phyloP scores from a whole-genome alignment of 75 land plant species.

The Selaginella tamariscina region DNA sequence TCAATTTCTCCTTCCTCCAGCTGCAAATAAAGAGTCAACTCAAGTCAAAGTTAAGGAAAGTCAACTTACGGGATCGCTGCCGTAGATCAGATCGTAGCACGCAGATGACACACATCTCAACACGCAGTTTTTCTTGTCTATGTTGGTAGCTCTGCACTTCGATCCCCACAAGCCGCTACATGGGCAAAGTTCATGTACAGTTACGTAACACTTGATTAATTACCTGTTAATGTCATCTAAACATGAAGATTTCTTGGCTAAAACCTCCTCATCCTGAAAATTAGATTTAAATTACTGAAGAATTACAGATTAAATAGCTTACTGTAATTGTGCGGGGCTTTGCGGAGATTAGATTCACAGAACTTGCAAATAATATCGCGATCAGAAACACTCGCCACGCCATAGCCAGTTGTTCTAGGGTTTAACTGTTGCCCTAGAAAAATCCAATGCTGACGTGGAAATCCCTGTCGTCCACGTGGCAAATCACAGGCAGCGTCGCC shows the following conservation, averaged over 20 bases:
- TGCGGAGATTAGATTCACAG: not conserved
- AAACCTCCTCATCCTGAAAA: conserved; percentile 42
- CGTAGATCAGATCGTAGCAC: conserved; percentile 64
- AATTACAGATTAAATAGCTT: not conserved
- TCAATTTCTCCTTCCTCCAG: conserved; percentile 88
- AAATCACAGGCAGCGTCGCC: not conserved
- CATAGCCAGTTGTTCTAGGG: not conserved
- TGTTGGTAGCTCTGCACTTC: conserved; percentile 50
- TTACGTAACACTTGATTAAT: conserved; percentile 6
- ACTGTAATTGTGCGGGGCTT: not conserved
- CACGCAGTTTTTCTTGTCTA: conserved; percentile 69
- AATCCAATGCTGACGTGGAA: not conserved
- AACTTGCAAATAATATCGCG: not conserved
- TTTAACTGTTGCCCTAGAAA: not conserved
- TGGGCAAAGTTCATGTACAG: not conserved
- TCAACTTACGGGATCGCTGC: conserved; percentile 59
- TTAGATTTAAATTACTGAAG: not conserved
- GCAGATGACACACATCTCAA: conserved; percentile 50
- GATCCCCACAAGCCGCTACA: conserved; percentile 74
- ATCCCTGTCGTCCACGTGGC: not conserved
- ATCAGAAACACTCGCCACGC: not conserved
- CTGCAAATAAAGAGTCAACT: conserved; percentile 18
- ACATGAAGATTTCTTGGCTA: conserved; percentile 41
- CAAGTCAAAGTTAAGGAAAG: not conserved
- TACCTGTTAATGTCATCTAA: conserved; percentile 71